Evolutionary conservation across 1,284 basidiomycete species (phyloP), one percentile per base, ranked within the genome.

Genomic region (Amylostereum areolatum): DNA sequence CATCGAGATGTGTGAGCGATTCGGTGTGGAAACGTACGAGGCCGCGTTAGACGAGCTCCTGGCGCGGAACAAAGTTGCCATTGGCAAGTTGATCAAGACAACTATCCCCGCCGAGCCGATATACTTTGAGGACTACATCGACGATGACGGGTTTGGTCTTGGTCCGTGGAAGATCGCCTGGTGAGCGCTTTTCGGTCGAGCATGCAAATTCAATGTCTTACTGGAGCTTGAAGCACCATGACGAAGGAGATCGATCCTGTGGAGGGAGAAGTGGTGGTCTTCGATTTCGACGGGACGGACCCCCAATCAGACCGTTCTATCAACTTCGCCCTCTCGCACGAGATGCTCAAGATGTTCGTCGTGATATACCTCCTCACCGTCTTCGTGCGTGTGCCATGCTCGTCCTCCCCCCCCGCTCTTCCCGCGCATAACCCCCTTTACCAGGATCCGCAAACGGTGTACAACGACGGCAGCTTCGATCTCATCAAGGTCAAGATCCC

Each of bases 401-500:
- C 8, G 24, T 10, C 3, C 24, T 12, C 25, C 43, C 9, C 9
- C 18, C 18, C 18, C 18, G 18, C 18, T 18, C 18, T 5, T 8
- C 43, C 28, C 29, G n/a, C n/a, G 5, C 18, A 18, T 18, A 18
- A 18, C 18, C 18, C 18, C 18, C 18, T 18, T 18, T 18, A 18
- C 18, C 33, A 62, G 53, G 64, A 66, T 47, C 63, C 64, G 9
- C 46, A 50, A n/a, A 60, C 55, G 10, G 54, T 64, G 5, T 56
- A 62, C 8, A 66, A 43, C 25, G 33, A 66, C 58, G 55, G 71
- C 52, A 47, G 65, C 55, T 60, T 70, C 59, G 49, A 72, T 52
- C 44, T 72, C 52, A 51, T 71, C 54, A 49, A 71, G 49, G 39
- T 67, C 52, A 18, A 43, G 25, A 64, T 66, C 42, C 63, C 64